These are phyloP conservation scores for Colletotrichum sp. DNA, from an alignment of 2,329 filamentous ascomycete species.

Conservation along the genomic window DNA sequence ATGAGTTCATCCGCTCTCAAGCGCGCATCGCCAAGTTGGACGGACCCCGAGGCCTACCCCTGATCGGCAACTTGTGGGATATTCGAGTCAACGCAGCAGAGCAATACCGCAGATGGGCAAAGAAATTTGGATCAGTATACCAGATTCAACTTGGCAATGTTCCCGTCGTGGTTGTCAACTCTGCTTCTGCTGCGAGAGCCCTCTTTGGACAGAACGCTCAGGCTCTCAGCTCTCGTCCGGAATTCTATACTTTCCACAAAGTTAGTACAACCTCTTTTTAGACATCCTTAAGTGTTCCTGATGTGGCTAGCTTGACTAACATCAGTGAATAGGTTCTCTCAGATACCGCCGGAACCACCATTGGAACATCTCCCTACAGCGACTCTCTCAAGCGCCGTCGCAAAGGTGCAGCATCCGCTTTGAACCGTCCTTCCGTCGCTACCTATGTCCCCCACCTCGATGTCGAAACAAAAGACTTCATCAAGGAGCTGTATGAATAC, in stretches of 20 bases:
- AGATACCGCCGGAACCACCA: slow-evolving; percentile 70
- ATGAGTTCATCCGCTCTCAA: slow-evolving; percentile 50
- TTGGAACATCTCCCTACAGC: slow-evolving; percentile 71
- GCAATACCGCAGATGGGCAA: slow-evolving; percentile 60
- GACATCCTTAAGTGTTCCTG: accelerated
- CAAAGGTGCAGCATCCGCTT: slow-evolving; percentile 68
- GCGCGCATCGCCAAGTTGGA: slow-evolving; percentile 50
- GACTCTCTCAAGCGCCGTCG: slow-evolving; percentile 68
- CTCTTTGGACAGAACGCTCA: slow-evolving; percentile 59
- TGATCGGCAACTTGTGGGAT: slow-evolving; percentile 61
- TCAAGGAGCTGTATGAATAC: slow-evolving; percentile 64
- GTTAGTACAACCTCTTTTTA: slow-evolving; percentile 28
- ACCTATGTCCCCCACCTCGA: slow-evolving; percentile 68
- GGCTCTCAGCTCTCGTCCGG: slow-evolving; percentile 58
- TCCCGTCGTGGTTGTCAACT: slow-evolving; percentile 61
- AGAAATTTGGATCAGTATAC: slow-evolving; percentile 53
- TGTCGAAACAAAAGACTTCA: slow-evolving; percentile 66
- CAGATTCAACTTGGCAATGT: slow-evolving; percentile 64
- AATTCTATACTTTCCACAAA: slow-evolving; percentile 66
- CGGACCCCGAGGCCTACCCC: slow-evolving; percentile 54
- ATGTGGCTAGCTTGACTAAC: not conserved
- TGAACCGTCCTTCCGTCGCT: slow-evolving; percentile 68
- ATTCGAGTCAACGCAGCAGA: slow-evolving; percentile 61
- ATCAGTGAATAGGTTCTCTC: slow-evolving; percentile 55
- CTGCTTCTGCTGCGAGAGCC: slow-evolving; percentile 52